Percentiles rank a stretch among this genome's conserved stretches.
phyloP scores from a whole-genome alignment of 2,329 filamentous ascomycete genomes.

The Polytolypa hystricis region DNA sequence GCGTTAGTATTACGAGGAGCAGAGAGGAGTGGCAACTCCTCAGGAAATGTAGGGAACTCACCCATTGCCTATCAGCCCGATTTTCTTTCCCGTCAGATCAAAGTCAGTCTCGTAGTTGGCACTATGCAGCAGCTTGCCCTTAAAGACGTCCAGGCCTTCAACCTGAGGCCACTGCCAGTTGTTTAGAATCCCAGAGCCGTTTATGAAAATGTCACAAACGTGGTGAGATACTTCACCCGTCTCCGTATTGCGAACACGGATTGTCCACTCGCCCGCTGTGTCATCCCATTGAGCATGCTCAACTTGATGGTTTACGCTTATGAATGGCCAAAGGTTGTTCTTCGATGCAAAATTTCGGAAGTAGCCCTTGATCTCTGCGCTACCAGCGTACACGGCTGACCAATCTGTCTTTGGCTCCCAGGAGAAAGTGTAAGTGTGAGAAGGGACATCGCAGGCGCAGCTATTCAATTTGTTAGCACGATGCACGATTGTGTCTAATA shows the following conservation, averaged over 20 bases:
- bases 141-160: conserved; percentile 35
- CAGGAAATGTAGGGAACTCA: too few relatives aligned
- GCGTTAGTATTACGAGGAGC: conserved; percentile 30
- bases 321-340: conserved; percentile 28
- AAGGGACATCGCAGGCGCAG: too few relatives aligned
- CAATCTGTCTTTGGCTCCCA: conserved; percentile 36
- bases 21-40: too few relatives aligned
- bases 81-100: conserved; percentile 20
- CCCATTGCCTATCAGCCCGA: conserved; percentile 22
- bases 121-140: conserved; percentile 35
- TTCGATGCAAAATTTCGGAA: conserved; percentile 30
- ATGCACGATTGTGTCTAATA: too few relatives aligned
- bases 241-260: conserved; percentile 15
- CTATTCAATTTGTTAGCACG: too few relatives aligned
- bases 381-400: conserved; percentile 31
- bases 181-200: conserved; percentile 30
- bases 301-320: conserved; percentile 29
- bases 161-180: conserved; percentile 39
- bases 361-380: conserved; percentile 33
- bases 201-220: conserved; percentile 23
- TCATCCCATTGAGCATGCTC: conserved; percentile 30
- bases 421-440: background rate
- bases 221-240: conserved; percentile 14
- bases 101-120: conserved; percentile 31
- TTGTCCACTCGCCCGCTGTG: conserved; percentile 22